Conservation (phyloP, 768 basidiomycete species). For the Leccinum subtestaceum region DNA sequence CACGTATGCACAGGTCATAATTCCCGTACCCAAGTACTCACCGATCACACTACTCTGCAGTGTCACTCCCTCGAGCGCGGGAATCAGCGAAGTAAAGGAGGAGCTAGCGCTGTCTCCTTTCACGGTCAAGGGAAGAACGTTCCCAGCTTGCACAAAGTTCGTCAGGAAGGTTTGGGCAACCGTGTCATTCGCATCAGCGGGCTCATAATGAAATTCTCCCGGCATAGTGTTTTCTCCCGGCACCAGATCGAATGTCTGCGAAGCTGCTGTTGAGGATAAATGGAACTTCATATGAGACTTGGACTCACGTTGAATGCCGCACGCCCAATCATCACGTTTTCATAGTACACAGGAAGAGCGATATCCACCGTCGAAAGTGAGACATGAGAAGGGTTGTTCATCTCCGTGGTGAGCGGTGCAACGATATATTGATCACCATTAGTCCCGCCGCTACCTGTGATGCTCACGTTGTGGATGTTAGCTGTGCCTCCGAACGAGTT, state of each 20-base stretch:
- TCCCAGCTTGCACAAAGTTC: conserved; percentile 53
- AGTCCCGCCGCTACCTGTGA: conserved; percentile 62
- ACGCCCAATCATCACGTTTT: conserved; percentile 55
- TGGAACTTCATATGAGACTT: background rate
- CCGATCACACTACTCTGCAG: conserved; percentile 51
- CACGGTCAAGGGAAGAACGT: conserved; percentile 49
- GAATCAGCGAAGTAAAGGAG: conserved; percentile 58
- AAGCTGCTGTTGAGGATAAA: background rate
- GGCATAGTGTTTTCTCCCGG: conserved; percentile 54
- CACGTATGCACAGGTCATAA: background rate
- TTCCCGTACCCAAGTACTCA: conserved; percentile 13
- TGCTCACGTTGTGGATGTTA: conserved; percentile 51
- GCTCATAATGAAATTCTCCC: conserved; percentile 68
- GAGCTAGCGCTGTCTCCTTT: conserved; percentile 58
- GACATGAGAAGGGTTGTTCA: conserved; percentile 68
- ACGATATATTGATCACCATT: conserved; percentile 60
- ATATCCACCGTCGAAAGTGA: conserved; percentile 58
- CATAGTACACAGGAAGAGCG: conserved; percentile 55
- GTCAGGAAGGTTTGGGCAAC: conserved; percentile 59
- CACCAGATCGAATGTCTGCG: conserved; percentile 51
- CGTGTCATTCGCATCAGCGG: conserved; percentile 63
- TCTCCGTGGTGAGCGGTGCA: conserved; percentile 52
- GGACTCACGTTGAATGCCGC: conserved; percentile 54
- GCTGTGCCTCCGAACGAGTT: conserved; percentile 56
- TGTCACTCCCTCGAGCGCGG: conserved; percentile 52